Base-by-base conservation (phyloP, 2,329 filamentous ascomycete species). In the Ascosphaera apis region DNA sequence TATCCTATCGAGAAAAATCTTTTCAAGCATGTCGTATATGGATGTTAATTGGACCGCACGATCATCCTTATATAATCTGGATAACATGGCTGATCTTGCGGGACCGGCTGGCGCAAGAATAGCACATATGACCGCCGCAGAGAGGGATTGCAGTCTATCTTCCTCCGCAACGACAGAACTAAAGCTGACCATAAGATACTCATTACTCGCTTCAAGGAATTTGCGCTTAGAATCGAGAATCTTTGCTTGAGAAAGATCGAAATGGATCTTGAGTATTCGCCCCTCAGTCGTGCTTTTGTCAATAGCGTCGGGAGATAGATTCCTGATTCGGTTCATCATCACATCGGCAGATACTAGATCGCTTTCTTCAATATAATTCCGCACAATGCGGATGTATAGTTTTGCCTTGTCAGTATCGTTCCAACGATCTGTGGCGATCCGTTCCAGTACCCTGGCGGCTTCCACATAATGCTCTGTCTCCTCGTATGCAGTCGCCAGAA, bases 271-370 rank as follows among this genome's bases (percentile, higher is more conserved):
- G 33, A 86, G 65, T 41, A 77, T 69, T 28, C 73, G 68, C 52
- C 92, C 73, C 19, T 67, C 59, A 21, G 92, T 72, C 42, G 69
- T 74, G 60, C 80, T 54, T 1, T 48, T 44, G n/a, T 30, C 27
- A 4, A 30, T 30, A n/a, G 27, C 27, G 12, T 30, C n/a, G 3
- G 42, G 72, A 52, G 92, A 82, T 44, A 93, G 66, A 50, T 88
- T 86, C 60, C 93, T 95, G 55, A 91, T 77, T 55, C 86, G 84
- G 65, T 93, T 93, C 48, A 98, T 67, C 52, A 84, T 91, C 30
- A 68, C 70, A 52, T 91, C 82, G 31, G 88, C 88, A 25, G 69
- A 67, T 1, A 76, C 82, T 6, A 81, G 77, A 57, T 95, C 84
- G 52, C 92, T 86, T 34, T 84, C 81, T 60, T 98, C 86, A 42